phyloP scores from a whole-genome alignment of 2,329 filamentous ascomycete species.

The Bipolaris victoriae region DNA sequence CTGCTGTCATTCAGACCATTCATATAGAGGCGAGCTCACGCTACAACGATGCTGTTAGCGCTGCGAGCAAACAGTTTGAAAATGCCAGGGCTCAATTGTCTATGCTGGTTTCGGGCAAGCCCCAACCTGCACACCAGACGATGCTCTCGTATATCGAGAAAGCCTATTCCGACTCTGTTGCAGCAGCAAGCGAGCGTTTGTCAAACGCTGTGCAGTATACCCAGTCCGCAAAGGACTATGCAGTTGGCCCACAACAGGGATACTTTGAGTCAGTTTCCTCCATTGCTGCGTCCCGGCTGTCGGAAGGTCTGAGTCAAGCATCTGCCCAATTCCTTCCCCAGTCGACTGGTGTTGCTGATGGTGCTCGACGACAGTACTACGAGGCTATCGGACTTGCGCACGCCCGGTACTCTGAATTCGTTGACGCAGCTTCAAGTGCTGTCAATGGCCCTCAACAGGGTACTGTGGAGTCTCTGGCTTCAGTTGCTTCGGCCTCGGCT shows the following conservation, averaged over 20 bases:
- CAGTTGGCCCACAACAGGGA: constrained; percentile 53
- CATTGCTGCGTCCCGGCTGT: constrained; percentile 72
- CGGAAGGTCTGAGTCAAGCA: constrained; percentile 72
- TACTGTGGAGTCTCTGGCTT: constrained; percentile 43
- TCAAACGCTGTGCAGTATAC: constrained; percentile 59
- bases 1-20: constrained; percentile 53
- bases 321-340: constrained; percentile 73
- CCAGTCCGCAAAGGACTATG: constrained; percentile 49
- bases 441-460: constrained; percentile 60
- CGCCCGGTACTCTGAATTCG: constrained; percentile 76
- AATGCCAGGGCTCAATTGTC: constrained; percentile 72
- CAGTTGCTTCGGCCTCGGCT: constrained; percentile 49
- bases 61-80: constrained; percentile 69
- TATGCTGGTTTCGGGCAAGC: constrained; percentile 69
- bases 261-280: constrained; percentile 65
- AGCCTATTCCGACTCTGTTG: constrained; percentile 70
- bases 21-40: constrained; percentile 59
- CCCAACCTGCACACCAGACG: constrained; percentile 72
- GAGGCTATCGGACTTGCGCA: constrained; percentile 80
- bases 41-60: constrained; percentile 69
- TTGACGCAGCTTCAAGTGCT: constrained; percentile 73
- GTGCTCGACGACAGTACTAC: constrained; percentile 73
- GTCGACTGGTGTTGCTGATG: constrained; percentile 64
- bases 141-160: constrained; percentile 71
- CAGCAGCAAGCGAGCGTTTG: constrained; percentile 65